Conservation (phyloP, 139 green algal species). For the Medakamo hakoo region DNA sequence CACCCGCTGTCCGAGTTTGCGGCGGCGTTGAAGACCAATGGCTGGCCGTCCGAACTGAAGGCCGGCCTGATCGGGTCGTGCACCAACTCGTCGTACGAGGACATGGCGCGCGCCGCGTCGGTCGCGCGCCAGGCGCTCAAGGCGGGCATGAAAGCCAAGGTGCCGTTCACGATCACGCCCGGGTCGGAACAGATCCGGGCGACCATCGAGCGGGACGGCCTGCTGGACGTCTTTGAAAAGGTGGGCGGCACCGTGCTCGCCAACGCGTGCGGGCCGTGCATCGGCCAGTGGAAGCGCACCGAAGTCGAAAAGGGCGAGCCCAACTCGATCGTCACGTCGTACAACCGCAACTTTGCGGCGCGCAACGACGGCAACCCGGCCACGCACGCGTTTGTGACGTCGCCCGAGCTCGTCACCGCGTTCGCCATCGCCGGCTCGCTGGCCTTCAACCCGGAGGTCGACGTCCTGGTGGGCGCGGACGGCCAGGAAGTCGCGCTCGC, state of each 20-base stretch:
- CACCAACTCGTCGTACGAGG: constrained; percentile 89
- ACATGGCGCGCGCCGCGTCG: constrained; percentile 72
- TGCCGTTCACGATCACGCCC: constrained; percentile 84
- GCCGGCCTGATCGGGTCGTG: constrained; percentile 82
- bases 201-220: constrained; percentile 77
- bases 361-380: constrained; percentile 87
- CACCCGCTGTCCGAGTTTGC: constrained; percentile 65
- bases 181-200: constrained; percentile 86
- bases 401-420: constrained; percentile 77
- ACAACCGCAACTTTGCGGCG: constrained; percentile 90
- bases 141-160: constrained; percentile 71
- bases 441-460: constrained; percentile 91
- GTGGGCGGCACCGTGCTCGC: constrained; percentile 86
- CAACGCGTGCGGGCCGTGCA: constrained; percentile 89
- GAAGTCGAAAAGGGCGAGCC: constrained; percentile 72
- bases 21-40: constrained; percentile 46
- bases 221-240: constrained; percentile 80
- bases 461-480: constrained; percentile 48
- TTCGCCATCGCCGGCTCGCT: constrained; percentile 76
- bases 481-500: constrained; percentile 72
- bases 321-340: constrained; percentile 88
- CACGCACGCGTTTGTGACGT: constrained; percentile 84
- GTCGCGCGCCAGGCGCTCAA: constrained; percentile 66
- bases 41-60: constrained; percentile 57
- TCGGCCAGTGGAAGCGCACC: constrained; percentile 90